Conservation (phyloP, 2,329 filamentous ascomycete species). For the Albophoma yamanashiensis region DNA sequence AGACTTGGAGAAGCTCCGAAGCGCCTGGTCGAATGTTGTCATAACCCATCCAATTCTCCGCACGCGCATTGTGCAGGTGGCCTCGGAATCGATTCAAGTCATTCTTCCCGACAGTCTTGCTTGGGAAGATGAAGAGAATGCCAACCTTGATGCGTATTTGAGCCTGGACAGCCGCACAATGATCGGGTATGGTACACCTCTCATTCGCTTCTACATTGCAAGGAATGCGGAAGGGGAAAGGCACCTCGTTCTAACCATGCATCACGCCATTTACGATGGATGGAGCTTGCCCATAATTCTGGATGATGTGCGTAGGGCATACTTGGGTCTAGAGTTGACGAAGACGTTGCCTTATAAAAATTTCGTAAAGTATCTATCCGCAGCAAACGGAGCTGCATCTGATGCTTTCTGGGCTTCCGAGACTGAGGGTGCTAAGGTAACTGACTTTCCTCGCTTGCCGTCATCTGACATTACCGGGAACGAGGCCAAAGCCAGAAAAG, state of each 20-base stretch:
- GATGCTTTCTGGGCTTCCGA: neutral
- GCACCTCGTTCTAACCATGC: conserved; percentile 10
- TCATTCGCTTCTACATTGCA: conserved; percentile 2
- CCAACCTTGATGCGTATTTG: neutral
- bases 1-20: conserved; percentile 14
- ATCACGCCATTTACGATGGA: conserved; percentile 14
- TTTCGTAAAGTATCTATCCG: conserved; percentile 4
- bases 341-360: conserved; percentile 1
- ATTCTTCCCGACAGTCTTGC: neutral
- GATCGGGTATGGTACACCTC: conserved; percentile 2
- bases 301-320: neutral
- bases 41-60: neutral
- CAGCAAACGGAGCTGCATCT: neutral
- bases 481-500: neutral
- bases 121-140: neutral
- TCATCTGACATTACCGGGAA: neutral
- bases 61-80: neutral
- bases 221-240: neutral
- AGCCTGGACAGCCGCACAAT: neutral
- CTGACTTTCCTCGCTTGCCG: neutral
- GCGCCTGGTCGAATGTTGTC: conserved; percentile 12
- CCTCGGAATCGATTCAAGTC: neutral
- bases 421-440: neutral
- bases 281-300: conserved; percentile 6
- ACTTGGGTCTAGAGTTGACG: neutral